Evolutionary conservation across 2,329 filamentous ascomycete genomes (phyloP), one percentile per base, ranked within the genome.

Genomic region (Cordyceps cicadae): DNA sequence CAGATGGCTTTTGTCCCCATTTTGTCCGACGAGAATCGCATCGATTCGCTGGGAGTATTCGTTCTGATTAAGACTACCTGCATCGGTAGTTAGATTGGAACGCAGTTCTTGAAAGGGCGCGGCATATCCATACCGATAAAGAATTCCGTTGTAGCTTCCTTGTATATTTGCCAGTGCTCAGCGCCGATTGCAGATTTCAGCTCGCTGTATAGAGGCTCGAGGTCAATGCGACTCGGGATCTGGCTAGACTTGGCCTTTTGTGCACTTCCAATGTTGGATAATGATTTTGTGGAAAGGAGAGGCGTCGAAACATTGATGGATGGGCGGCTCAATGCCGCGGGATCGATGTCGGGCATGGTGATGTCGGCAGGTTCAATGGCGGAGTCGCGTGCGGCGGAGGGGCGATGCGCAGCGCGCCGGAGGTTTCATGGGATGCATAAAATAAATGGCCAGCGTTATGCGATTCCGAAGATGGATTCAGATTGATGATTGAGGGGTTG

Each of bases 311-410:
- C 77, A 71, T 75, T 80, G 70, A 81, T 72, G 53, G 83, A 75
- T 63, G 83, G 81, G 69, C 84, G 83, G 78, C 84, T 87, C 68
- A 88, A 74, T 65, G 85, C 84, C 76, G 85, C 84, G 69, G 85
- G 85, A 77, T 87, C 85, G 75, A 88, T 87, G 75, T 87, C 85
- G 68, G 85, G 84, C 85, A 87, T 87, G 66, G 68, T 70, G 68
- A 66, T 63, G 63, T 60, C 64, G 65, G 65, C 64, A 63, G 12
- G 26, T 68, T 66, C 24, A 69, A 66, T 66, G 68, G 67, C 67
- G 63, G 66, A 67, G 77, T 79, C 79, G 80, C 79, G 77, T 75
- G 75, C 76, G 71, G 71, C 72, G 69, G 67, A 70, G 64, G 65
- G 72, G 76, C 76, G 74, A 76, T 72, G 76, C 76, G 75, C 76